Conservation (phyloP, 768 basidiomycete genomes). For the Coprinopsis strossmayeri region DNA sequence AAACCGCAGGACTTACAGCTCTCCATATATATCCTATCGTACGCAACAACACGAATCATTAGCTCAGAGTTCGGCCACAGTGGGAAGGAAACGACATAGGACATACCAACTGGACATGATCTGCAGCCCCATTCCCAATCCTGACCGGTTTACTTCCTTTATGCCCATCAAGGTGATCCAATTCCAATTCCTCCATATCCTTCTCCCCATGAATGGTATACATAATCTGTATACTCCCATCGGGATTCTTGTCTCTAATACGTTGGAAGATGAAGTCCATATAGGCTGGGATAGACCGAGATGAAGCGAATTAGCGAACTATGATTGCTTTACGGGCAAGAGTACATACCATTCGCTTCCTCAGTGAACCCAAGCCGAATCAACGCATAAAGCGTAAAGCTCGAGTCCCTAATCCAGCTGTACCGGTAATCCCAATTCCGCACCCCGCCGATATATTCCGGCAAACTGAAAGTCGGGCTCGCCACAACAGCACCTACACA, state of each 20-base stretch:
- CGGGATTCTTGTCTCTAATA: slow-evolving; percentile 75
- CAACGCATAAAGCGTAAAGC: slow-evolving; percentile 92
- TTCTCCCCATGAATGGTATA: slow-evolving; percentile 91
- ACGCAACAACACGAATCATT: slow-evolving; percentile 29
- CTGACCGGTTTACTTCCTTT: slow-evolving; percentile 81
- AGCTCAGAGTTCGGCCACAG: background rate
- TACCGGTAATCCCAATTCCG: slow-evolving; percentile 57
- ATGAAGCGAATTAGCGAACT: too few relatives aligned
- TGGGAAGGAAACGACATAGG: background rate
- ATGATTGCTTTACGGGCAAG: too few relatives aligned
- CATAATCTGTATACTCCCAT: slow-evolving; percentile 95
- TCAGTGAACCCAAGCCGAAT: slow-evolving; percentile 91
- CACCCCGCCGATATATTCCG: slow-evolving; percentile 70
- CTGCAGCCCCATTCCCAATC: slow-evolving; percentile 94
- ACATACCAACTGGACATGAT: slow-evolving; percentile 79
- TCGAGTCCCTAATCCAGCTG: slow-evolving; percentile 93
- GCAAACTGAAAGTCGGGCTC: slow-evolving; percentile 91
- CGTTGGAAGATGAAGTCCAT: slow-evolving; percentile 90
- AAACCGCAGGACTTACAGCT: slow-evolving; percentile 48
- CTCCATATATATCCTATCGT: slow-evolving; percentile 81
- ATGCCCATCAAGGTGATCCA: slow-evolving; percentile 83
- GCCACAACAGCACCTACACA: slow-evolving; percentile 82
- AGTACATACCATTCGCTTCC: slow-evolving; percentile 72
- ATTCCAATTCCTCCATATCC: slow-evolving; percentile 78
- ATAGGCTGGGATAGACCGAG: slow-evolving; percentile 56